These are phyloP conservation scores for Sclerotinia subarctica DNA, from an alignment of 2,329 filamentous ascomycete species.

Conservation along the genomic window DNA sequence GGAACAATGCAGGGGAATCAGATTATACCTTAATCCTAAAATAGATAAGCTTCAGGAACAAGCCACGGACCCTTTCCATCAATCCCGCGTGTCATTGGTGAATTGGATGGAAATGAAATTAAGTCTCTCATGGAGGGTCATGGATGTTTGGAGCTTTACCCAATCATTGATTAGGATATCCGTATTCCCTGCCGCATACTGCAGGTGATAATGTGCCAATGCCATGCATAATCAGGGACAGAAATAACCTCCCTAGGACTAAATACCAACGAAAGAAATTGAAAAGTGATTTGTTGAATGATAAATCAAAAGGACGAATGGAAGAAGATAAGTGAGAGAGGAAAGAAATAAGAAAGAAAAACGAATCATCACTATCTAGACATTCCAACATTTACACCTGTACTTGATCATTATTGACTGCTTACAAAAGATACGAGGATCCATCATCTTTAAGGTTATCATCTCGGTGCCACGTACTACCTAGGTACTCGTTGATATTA, in stretches of 20 bases:
- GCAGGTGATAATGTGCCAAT: not conserved
- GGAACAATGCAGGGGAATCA: not conserved
- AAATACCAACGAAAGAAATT: not conserved
- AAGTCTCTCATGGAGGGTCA: not conserved
- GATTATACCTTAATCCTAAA: not conserved
- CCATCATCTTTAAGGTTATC: not conserved
- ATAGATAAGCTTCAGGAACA: not conserved
- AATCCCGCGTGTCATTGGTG: not conserved
- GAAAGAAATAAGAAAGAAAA: too few species aligned
- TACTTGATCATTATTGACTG: too few species aligned
- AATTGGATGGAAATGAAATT: not conserved
- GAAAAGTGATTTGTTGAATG: not conserved
- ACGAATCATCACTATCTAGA: too few species aligned
- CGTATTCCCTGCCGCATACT: not conserved
- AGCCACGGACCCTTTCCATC: not conserved
- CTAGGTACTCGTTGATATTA: too few species aligned
- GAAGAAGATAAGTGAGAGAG: not conserved
- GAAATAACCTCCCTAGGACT: not conserved
- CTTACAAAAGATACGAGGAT: not conserved
- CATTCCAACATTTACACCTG: too few species aligned
- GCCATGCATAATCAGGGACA: not conserved
- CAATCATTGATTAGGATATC: not conserved
- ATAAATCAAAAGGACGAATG: not conserved
- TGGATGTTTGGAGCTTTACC: not conserved
- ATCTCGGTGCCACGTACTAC: not conserved